Conservation (phyloP, 1,284 basidiomycete species). For the Anthracocystis setariae region DNA sequence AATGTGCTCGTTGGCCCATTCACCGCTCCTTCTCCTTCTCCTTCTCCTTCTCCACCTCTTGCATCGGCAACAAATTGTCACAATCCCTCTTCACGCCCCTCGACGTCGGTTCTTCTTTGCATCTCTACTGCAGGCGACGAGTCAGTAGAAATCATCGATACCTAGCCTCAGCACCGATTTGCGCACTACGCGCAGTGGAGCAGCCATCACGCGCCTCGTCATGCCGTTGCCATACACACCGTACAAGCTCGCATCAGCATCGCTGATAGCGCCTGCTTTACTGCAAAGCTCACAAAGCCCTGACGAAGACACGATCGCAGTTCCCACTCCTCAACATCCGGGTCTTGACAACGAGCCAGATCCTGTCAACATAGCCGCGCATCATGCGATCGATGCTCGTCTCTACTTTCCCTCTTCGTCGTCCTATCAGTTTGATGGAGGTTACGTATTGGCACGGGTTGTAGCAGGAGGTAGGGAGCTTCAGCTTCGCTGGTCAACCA, state of each 20-base stretch:
- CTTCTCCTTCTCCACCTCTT: background rate
- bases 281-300: constrained; percentile 7
- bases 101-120: background rate
- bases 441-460: constrained; percentile 49
- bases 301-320: constrained; percentile 33
- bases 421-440: constrained; percentile 15
- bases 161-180: background rate
- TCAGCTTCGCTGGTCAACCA: constrained; percentile 48
- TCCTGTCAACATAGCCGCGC: constrained; percentile 17
- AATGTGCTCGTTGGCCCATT: constrained; percentile 1
- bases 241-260: constrained; percentile 46
- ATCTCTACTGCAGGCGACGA: background rate
- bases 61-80: no score
- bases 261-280: constrained; percentile 23
- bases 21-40: background rate
- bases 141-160: background rate
- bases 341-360: constrained; percentile 26
- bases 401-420: constrained; percentile 39
- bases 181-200: background rate
- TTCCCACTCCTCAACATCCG: constrained; percentile 49
- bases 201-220: background rate
- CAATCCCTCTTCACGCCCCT: background rate
- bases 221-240: constrained; percentile 50
- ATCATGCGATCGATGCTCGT: constrained; percentile 44
- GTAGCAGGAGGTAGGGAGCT: constrained; percentile 46